Evolutionary conservation across 139 green algal genomes (phyloP), one percentile per base, ranked within the genome.

Genomic region (Chlamydomonas urium): DNA sequence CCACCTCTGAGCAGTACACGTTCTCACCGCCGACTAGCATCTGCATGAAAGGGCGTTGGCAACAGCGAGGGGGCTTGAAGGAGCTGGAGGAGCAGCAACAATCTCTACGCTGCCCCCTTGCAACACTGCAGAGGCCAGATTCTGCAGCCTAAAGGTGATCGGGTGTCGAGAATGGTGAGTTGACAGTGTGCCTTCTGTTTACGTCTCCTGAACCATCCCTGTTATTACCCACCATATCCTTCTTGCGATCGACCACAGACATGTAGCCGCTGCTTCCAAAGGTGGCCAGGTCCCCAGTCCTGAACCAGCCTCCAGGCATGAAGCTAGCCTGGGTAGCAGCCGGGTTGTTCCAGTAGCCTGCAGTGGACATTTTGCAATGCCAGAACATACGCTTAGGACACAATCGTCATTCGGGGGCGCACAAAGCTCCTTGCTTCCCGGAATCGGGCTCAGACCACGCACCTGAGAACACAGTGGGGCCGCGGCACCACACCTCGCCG

Each of bases 171-270:
- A n/a, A n/a, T n/a, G n/a, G n/a, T n/a, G n/a, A n/a, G n/a, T n/a
- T n/a, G n/a, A n/a, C n/a, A n/a, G n/a, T n/a, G n/a, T n/a, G n/a
- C n/a, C n/a, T n/a, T n/a, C n/a, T n/a, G n/a, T n/a, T n/a, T n/a
- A n/a, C n/a, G n/a, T n/a, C n/a, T n/a, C n/a, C n/a, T n/a, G n/a
- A n/a, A n/a, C n/a, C n/a, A n/a, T n/a, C n/a, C n/a, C n/a, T n/a
- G n/a, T n/a, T n/a, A n/a, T n/a, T n/a, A n/a, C 71, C 31, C 70
- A 89, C 80, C 91, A 97, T 97, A 81, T 97, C 91, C 75, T 97
- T 97, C 71, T 85, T 89, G 8, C 91, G 66, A 67, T 97, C 91
- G 24, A 96, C 87, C 4, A 97, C 87, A 1, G n/a, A 69, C 29
- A 97, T 74, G 80, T 94, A 97, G 36, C 86, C 86, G 19, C 68